These are phyloP conservation scores for Coleophoma eucalyptorum DNA, from an alignment of 2,329 filamentous ascomycete genomes.

Conservation along the genomic window DNA sequence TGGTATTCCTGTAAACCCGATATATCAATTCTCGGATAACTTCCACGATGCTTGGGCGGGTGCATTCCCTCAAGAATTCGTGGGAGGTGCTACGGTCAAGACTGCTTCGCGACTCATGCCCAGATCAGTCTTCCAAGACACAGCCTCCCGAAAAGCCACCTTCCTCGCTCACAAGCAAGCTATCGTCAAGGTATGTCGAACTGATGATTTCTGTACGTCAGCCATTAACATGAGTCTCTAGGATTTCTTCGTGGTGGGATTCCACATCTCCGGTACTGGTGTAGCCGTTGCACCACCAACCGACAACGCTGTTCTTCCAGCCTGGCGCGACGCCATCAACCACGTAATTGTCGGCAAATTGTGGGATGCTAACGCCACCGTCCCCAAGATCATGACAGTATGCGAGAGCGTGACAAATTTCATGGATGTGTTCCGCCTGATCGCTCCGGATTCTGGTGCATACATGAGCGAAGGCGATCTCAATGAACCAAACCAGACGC, in stretches of 20 bases:
- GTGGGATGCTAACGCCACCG: slow-evolving; percentile 28
- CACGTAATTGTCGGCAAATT: slow-evolving; percentile 11
- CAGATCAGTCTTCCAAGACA: neutral
- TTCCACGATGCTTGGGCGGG: neutral
- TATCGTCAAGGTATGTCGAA: slow-evolving; percentile 1
- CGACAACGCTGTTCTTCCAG: slow-evolving; percentile 33
- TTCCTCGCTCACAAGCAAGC: slow-evolving; percentile 23
- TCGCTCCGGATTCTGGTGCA: slow-evolving; percentile 28
- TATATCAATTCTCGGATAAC: neutral
- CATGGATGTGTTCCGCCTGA: slow-evolving; percentile 10
- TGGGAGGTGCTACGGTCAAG: neutral
- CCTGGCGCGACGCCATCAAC: slow-evolving; percentile 14
- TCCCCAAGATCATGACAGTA: slow-evolving; percentile 40
- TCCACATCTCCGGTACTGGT: slow-evolving; percentile 15
- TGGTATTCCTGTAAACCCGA: neutral
- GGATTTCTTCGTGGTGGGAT: slow-evolving; percentile 22
- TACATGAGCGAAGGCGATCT: slow-evolving; percentile 49
- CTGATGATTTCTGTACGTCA: neutral
- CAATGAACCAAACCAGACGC: slow-evolving; percentile 33
- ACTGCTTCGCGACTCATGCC: neutral
- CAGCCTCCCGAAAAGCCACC: neutral
- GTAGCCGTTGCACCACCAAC: slow-evolving; percentile 5
- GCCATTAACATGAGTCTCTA: slow-evolving; percentile 19
- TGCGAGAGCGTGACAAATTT: slow-evolving; percentile 1
- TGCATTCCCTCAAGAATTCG: neutral